These are phyloP conservation scores for Ilex asprella DNA, from an alignment of 257 asterid species.

Conservation along the genomic window DNA sequence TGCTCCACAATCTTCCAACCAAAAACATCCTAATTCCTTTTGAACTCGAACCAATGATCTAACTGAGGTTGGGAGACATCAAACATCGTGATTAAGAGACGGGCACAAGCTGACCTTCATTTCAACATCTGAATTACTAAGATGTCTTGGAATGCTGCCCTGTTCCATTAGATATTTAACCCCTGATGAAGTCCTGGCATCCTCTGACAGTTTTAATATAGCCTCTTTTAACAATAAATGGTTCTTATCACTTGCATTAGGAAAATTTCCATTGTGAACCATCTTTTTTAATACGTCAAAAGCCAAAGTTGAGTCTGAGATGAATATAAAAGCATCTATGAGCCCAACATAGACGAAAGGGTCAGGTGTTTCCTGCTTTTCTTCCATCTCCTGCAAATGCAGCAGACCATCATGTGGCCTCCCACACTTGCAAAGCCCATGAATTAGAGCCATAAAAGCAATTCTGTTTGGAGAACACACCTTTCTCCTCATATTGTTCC, in stretches of 20 bases:
- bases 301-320: constrained; percentile 36
- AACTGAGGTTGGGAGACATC: too few species aligned
- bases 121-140: constrained; percentile 8
- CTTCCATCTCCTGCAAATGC: constrained; percentile 67
- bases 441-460: constrained; percentile 77
- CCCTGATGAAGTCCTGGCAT: constrained; percentile 23
- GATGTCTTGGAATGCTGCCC: constrained; percentile 14
- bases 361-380: constrained; percentile 58
- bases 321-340: constrained; percentile 45
- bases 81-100: too few species aligned
- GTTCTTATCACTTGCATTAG: constrained; percentile 25
- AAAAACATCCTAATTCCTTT: too few species aligned
- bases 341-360: constrained; percentile 45
- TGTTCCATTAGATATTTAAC: constrained; percentile 19
- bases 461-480: constrained; percentile 61
- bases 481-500: constrained; percentile 56
- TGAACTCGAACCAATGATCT: too few species aligned
- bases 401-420: constrained; percentile 50
- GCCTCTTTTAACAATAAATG: constrained; percentile 23
- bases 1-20: too few species aligned
- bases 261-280: constrained; percentile 23
- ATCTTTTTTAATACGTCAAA: constrained; percentile 39
- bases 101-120: neutral
- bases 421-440: constrained; percentile 83
- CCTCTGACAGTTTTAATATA: constrained; percentile 19